Percentiles rank a stretch among this genome's conserved stretches.
Evolutionary conservation across 1,284 basidiomycete species (phyloP).

Genomic region (Earliella scabrosa): DNA sequence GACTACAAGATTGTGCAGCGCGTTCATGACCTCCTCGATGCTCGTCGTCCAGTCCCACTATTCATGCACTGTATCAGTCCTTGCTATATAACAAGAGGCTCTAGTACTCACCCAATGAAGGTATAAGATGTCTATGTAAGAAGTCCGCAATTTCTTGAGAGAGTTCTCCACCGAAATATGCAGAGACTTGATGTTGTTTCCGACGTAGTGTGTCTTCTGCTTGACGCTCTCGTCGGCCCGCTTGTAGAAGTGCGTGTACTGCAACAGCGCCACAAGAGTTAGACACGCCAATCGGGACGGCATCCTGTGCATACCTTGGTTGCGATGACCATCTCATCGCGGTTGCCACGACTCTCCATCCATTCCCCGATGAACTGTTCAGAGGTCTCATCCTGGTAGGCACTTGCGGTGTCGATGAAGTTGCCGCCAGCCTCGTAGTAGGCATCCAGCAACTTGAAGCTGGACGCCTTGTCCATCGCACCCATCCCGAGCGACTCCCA

Average conservation of each 20-base stretch:
- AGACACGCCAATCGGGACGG: too few species aligned
- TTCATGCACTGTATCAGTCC: too few species aligned
- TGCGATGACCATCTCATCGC: too few species aligned
- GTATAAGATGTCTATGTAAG: constrained; percentile 47
- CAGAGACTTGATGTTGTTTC: constrained; percentile 49
- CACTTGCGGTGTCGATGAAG: too few species aligned
- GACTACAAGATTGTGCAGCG: constrained; percentile 45
- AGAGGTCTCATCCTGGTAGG: too few species aligned
- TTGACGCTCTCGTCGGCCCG: not conserved
- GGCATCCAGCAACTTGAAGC: too few species aligned
- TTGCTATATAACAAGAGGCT: not conserved
- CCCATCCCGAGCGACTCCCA: constrained; percentile 45
- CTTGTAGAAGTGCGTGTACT: too few species aligned
- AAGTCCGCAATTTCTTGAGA: constrained; percentile 57
- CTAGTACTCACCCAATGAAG: not conserved
- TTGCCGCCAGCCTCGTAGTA: too few species aligned
- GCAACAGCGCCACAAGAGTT: constrained; percentile 37
- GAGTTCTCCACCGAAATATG: constrained; percentile 45
- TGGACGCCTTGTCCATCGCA: constrained; percentile 43
- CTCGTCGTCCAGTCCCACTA: constrained; percentile 45
- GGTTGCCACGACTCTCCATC: too few species aligned
- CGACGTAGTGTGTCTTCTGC: constrained; percentile 37
- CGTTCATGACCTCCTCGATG: constrained; percentile 52
- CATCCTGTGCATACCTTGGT: too few species aligned
- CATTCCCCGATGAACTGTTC: too few species aligned